Base-by-base conservation (phyloP, 768 basidiomycete species). In the Phaeotremella fagi region DNA sequence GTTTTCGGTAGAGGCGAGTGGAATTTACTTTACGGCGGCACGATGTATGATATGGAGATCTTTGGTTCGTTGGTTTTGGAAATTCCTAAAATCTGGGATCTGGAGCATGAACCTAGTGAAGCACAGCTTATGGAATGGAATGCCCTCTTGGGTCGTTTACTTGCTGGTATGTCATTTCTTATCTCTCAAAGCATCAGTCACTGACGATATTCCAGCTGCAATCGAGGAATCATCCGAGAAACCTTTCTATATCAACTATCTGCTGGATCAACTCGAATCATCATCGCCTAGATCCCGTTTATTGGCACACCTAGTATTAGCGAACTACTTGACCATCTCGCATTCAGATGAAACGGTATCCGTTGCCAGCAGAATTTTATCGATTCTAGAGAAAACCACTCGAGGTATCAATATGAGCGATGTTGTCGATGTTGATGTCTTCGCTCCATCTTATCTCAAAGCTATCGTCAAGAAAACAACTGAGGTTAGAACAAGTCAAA, bases 1-100 rank as follows among this genome's bases (percentile, higher is more conserved):
- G 84, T 82, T 66, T 85, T 82, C 0, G 79, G 82, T 0, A 79
- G 81, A 20, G 68, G 79, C n/a, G 81, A 83, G 0, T 92, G 90
- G 90, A 83, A 83, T 50, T 72, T 80, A 6, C 45, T 58, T n/a
- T 38, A 27, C 22, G 56, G 56, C 1, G 57, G 42, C 11, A 20
- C 38, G 11, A 42, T 58, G 12, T 28, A 48, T 23, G 29, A 37
- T 3, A 15, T 58, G 20, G 46, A 51, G 7, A 12, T 43, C 3
- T 33, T 50, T 37, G 50, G 55, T 20, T 33, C 27, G 11, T 28
- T 57, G 35, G 37, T 35, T 4, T 35, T 43, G 12, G 53, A 59
- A 36, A 54, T 54, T 25, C 33, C 18, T 6, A 50, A 54, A 29
- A 43, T 52, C 18, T 59, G 36, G 44, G 57, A 47, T 14, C 23